Conservation (phyloP, 192 early-diverging fungal genomes). For the Coemansia sp. region DNA sequence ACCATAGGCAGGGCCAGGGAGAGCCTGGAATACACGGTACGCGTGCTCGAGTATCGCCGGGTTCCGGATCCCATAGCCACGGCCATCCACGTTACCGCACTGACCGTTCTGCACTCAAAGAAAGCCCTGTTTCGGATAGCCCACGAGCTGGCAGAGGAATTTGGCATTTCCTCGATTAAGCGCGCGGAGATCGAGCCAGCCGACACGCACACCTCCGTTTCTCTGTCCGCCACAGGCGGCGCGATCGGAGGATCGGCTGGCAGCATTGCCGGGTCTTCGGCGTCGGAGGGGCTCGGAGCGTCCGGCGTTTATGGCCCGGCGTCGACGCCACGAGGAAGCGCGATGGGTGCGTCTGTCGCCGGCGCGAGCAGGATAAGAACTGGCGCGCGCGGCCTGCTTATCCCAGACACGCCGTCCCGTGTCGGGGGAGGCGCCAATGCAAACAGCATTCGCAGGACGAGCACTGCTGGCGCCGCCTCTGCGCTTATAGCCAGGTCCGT, state of each 20-base stretch:
- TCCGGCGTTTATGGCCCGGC: not conserved
- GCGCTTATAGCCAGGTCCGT: slow-evolving; percentile 15
- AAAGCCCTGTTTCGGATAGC: slow-evolving; percentile 46
- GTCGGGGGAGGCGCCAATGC: slow-evolving; percentile 2
- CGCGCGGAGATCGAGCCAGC: slow-evolving; percentile 46
- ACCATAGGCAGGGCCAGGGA: slow-evolving; percentile 28
- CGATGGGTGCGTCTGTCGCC: slow-evolving; percentile 28
- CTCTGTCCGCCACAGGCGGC: slow-evolving; percentile 1
- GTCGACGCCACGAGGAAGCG: slow-evolving; percentile 20
- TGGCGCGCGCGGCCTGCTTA: slow-evolving; percentile 40
- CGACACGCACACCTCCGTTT: slow-evolving; percentile 19
- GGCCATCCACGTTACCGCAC: slow-evolving; percentile 43
- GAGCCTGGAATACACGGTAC: slow-evolving; percentile 29
- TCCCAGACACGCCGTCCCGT: slow-evolving; percentile 43
- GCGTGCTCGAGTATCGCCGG: slow-evolving; percentile 35
- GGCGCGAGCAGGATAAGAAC: slow-evolving; percentile 36
- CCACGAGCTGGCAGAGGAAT: slow-evolving; percentile 52
- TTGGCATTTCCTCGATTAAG: slow-evolving; percentile 49
- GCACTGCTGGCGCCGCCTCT: slow-evolving; percentile 11
- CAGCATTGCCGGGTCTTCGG: not conserved
- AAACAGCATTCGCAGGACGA: slow-evolving; percentile 10
- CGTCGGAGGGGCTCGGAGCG: not conserved
- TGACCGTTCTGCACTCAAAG: slow-evolving; percentile 34
- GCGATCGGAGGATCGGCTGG: not conserved
- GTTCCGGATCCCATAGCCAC: slow-evolving; percentile 38